Percentiles rank a stretch among this genome's conserved stretches.
Evolutionary conservation across 495 filamentous ascomycete genomes (phyloP).

Genomic region (Penicillium atrosanguineum): DNA sequence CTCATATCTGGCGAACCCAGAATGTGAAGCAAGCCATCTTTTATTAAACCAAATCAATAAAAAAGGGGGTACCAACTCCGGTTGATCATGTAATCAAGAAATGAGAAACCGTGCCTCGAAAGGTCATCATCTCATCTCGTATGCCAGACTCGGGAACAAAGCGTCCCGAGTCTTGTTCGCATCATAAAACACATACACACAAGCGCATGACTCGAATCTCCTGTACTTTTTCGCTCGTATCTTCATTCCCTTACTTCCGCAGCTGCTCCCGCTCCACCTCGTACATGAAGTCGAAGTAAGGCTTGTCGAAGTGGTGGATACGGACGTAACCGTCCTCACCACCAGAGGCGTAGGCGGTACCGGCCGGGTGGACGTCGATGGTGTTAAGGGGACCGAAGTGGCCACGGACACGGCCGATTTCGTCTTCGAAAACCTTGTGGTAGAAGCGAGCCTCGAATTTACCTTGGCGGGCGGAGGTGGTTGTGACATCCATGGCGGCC

Average conservation of each 20-base stretch:
- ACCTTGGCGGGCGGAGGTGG: constrained; percentile 85
- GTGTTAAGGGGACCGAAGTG: constrained; percentile 95
- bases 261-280: constrained; percentile 82
- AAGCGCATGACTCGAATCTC: constrained; percentile 28
- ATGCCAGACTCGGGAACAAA: constrained; percentile 24
- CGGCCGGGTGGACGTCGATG: constrained; percentile 84
- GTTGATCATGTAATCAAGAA: constrained; percentile 48
- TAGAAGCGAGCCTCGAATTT: constrained; percentile 99
- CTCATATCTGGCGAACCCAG: constrained; percentile 18
- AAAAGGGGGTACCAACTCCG: constrained; percentile 45
- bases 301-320: constrained; percentile 96
- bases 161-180: constrained; percentile 31
- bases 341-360: constrained; percentile 87
- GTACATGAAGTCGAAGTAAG: constrained; percentile 97
- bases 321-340: constrained; percentile 99
- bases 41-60: constrained; percentile 42
- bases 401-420: constrained; percentile 92
- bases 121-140: constrained; percentile 36
- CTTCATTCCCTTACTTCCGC: constrained; percentile 33
- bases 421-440: constrained; percentile 98
- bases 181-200: constrained; percentile 46
- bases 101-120: constrained; percentile 41
- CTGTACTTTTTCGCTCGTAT: constrained; percentile 11
- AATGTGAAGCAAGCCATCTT: constrained; percentile 34
- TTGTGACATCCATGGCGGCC: constrained; percentile 99